Conservation (phyloP, 805 yeast species). For the Saccharomyces eubayanus region DNA sequence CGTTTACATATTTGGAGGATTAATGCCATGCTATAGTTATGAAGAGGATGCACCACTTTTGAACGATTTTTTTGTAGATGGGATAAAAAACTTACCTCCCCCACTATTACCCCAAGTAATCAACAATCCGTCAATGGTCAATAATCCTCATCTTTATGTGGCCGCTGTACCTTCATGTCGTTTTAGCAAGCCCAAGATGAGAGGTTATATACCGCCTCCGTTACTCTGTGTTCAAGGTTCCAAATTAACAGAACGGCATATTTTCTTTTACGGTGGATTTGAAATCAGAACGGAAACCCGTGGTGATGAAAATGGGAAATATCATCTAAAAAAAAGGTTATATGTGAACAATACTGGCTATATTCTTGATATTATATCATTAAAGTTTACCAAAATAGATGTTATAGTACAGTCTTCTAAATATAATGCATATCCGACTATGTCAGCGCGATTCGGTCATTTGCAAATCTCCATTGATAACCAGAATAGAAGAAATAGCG, state of each 20-base stretch:
- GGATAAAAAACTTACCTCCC: constrained; percentile 37
- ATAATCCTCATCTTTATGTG: constrained; percentile 32
- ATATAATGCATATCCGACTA: constrained; percentile 21
- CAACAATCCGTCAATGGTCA: constrained; percentile 35
- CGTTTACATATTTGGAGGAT: constrained; percentile 41
- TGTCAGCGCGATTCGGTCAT: constrained; percentile 36
- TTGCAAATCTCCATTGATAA: constrained; percentile 23
- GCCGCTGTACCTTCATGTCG: constrained; percentile 35
- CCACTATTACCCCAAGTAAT: constrained; percentile 38
- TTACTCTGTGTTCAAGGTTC: constrained; percentile 41
- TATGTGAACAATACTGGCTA: constrained; percentile 46
- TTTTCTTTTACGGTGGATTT: constrained; percentile 66
- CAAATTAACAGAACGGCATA: constrained; percentile 44
- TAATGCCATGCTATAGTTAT: constrained; percentile 23
- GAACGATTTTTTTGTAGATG: constrained; percentile 31
- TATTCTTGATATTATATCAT: constrained; percentile 46
- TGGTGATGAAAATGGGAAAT: constrained; percentile 28
- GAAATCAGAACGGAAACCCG: constrained; percentile 33
- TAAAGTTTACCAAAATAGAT: constrained; percentile 43
- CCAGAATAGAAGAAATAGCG: not conserved
- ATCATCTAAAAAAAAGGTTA: constrained; percentile 35
- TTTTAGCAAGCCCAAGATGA: constrained; percentile 25
- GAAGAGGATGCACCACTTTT: constrained; percentile 28
- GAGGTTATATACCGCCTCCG: constrained; percentile 44
- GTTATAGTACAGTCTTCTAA: constrained; percentile 29